These are phyloP conservation scores for Raddia guianensis DNA, from an alignment of 176 grass and related monocot species.

Conservation along the genomic window DNA sequence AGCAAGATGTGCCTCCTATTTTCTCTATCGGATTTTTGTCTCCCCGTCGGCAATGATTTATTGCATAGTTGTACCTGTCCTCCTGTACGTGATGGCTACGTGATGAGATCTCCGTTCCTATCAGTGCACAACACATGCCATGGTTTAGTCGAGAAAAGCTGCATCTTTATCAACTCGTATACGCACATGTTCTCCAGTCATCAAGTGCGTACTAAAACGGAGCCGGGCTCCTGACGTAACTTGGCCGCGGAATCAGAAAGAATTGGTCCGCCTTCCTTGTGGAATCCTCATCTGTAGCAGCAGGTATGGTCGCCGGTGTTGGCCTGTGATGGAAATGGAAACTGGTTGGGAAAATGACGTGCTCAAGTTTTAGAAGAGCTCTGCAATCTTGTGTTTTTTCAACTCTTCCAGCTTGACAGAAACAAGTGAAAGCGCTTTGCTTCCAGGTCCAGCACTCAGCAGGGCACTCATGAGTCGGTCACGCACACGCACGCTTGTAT, in stretches of 20 bases:
- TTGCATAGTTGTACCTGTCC: conserved; percentile 3
- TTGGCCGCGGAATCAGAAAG: background rate
- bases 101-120: conserved; percentile 25
- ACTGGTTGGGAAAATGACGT: conserved; percentile 14
- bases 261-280: conserved; percentile 14
- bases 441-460: conserved; percentile 9
- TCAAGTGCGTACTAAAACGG: background rate
- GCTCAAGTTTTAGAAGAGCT: conserved; percentile 19
- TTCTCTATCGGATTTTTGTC: background rate
- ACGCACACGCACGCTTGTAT: too few species aligned
- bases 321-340: background rate
- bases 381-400: background rate
- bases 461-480: background rate
- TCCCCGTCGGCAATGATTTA: conserved; percentile 19
- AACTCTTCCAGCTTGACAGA: conserved; percentile 29
- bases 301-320: background rate
- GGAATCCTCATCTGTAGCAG: background rate
- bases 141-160: conserved; percentile 25
- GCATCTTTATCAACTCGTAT: conserved; percentile 36
- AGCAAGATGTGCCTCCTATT: conserved; percentile 22
- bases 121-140: conserved; percentile 42
- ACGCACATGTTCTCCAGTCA: background rate
- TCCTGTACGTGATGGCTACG: conserved; percentile 34
- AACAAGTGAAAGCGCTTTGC: background rate
- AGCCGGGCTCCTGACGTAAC: conserved; percentile 35